Evolutionary conservation across 805 yeast species (phyloP).

Genomic region (Pichia cephalocereana): DNA sequence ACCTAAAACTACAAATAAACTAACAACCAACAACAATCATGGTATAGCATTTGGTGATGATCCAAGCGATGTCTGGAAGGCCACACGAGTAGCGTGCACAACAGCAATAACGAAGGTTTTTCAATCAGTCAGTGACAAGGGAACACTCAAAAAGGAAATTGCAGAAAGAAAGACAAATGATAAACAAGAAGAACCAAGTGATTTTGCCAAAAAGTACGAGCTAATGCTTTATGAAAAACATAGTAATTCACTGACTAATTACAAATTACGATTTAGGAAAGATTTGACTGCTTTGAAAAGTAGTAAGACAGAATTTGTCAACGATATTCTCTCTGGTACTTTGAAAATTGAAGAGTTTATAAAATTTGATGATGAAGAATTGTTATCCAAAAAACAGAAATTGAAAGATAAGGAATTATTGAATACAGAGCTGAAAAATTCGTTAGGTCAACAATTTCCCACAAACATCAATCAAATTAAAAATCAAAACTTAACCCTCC

Average conservation of each 20-base stretch:
- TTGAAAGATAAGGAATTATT: conserved; percentile 21
- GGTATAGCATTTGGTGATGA: conserved; percentile 7
- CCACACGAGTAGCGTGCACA: conserved; percentile 20
- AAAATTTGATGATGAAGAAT: conserved; percentile 14
- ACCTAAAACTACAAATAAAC: not conserved
- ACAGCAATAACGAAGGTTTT: conserved; percentile 15
- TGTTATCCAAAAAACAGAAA: conserved; percentile 22
- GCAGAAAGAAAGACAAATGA: not conserved
- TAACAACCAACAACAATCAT: not conserved
- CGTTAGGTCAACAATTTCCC: conserved; percentile 19
- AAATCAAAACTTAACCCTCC: conserved; percentile 17
- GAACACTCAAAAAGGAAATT: not conserved
- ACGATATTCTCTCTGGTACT: conserved; percentile 12
- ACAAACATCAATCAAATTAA: conserved; percentile 21
- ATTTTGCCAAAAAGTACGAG: conserved; percentile 18
- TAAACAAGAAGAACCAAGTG: too few species aligned
- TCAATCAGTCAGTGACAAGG: not conserved
- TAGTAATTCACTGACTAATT: conserved; percentile 13
- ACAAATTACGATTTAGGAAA: conserved; percentile 23
- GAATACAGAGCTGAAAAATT: conserved; percentile 23
- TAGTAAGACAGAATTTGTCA: conserved; percentile 18
- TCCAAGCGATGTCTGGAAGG: conserved; percentile 7
- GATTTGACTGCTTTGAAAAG: conserved; percentile 25
- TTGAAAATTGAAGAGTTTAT: conserved; percentile 17
- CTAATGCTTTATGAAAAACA: conserved; percentile 12